Conservation (phyloP, 2,329 filamentous ascomycete species). For the Penicillium sp. region DNA sequence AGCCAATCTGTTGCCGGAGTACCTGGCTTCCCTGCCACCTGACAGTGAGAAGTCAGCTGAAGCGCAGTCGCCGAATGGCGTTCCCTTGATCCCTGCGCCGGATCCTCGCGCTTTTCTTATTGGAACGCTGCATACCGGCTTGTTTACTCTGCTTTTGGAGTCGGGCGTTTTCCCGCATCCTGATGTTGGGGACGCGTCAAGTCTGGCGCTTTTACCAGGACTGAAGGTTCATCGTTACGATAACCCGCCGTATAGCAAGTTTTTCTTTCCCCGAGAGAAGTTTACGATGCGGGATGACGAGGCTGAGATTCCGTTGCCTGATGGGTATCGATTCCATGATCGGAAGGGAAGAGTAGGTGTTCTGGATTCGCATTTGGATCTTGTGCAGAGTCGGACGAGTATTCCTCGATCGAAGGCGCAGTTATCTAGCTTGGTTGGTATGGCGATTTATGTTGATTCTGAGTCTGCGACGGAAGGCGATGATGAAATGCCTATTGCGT, state of each 20-base stretch:
- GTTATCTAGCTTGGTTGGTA: constrained; percentile 32
- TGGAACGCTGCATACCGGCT: constrained; percentile 37
- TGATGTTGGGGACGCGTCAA: not conserved
- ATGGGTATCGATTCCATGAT: constrained; percentile 33
- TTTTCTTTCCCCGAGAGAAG: constrained; percentile 30
- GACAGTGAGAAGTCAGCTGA: not conserved
- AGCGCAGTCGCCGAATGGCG: not conserved
- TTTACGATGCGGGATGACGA: constrained; percentile 7
- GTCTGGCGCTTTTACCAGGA: constrained; percentile 13
- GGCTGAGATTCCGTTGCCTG: constrained; percentile 22
- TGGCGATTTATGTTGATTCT: constrained; percentile 35
- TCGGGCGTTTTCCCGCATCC: constrained; percentile 15
- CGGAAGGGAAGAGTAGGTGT: constrained; percentile 27
- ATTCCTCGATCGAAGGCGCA: constrained; percentile 39
- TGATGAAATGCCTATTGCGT: constrained; percentile 37
- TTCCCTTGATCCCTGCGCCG: constrained; percentile 27
- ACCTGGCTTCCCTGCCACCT: constrained; percentile 21
- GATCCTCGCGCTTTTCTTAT: constrained; percentile 35
- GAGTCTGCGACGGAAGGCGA: not conserved
- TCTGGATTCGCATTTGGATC: constrained; percentile 31
- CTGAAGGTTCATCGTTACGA: constrained; percentile 31
- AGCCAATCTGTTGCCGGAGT: constrained; percentile 25
- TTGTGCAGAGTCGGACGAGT: constrained; percentile 41
- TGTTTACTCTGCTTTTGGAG: constrained; percentile 29
- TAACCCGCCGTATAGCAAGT: constrained; percentile 37